A percentile compares a stretch with the other conserved stretches of the same genome.
These are phyloP conservation scores for Wickerhamiella qilinensis DNA, from an alignment of 805 yeast genomes.

Conservation along the genomic window DNA sequence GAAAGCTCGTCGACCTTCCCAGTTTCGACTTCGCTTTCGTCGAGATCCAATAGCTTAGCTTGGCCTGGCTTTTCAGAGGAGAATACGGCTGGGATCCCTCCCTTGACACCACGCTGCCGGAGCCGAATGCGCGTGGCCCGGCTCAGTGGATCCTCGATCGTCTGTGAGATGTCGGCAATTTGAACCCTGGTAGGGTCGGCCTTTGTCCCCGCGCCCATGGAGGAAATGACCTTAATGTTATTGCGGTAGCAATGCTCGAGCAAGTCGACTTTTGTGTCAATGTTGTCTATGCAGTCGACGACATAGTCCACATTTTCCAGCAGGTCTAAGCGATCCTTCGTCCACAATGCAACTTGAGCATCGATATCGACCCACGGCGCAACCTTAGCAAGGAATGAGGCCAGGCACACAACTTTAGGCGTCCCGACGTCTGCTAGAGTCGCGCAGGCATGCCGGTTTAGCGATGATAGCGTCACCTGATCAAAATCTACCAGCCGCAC, in stretches of 20 bases:
- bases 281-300: conserved; percentile 91
- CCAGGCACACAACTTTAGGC: conserved; percentile 71
- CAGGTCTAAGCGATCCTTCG: conserved; percentile 43
- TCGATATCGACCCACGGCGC: conserved; percentile 94
- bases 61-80: conserved; percentile 96
- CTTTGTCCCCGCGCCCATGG: conserved; percentile 97
- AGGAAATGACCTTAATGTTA: conserved; percentile 55
- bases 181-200: conserved; percentile 88
- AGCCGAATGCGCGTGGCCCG: conserved; percentile 73
- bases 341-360: conserved; percentile 65
- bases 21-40: conserved; percentile 61
- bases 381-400: conserved; percentile 45
- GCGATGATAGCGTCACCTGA: conserved; percentile 81
- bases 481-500: conserved; percentile 83
- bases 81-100: conserved; percentile 73
- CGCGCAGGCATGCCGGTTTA: conserved; percentile 92
- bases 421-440: conserved; percentile 82
- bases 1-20: conserved; percentile 79
- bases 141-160: conserved; percentile 90
- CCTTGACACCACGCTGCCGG: conserved; percentile 57
- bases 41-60: conserved; percentile 72
- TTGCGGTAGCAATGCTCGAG: conserved; percentile 52
- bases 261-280: conserved; percentile 90
- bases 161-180: conserved; percentile 71
- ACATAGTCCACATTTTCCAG: conserved; percentile 57